Base-by-base conservation (phyloP, 495 filamentous ascomycete genomes). In the Friedmanniomyces simplex region DNA sequence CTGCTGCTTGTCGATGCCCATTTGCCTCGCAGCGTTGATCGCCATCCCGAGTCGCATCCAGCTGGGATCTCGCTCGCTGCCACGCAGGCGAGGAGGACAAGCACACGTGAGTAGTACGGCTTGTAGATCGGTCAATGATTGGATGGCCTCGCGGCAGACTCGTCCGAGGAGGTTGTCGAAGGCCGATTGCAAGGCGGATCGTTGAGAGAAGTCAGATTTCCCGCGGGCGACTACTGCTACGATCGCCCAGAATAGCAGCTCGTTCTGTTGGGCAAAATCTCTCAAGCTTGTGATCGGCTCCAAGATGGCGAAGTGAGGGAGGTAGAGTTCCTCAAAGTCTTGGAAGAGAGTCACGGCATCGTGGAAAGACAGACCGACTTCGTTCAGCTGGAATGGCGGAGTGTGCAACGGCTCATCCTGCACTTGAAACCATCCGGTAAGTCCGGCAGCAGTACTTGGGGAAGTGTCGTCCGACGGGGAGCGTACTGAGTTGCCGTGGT, bases 221-320 rank as follows among this genome's bases (percentile, higher is more conserved):
- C 55, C 42, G 16, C 54, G 54, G 32, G 28, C 21, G 20, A 51
- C 59, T 11, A 48, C 51, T n/a, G 39, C 21, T 11, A 50, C 54
- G 22, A 61, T 58, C 7, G 53, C 37, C 59, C 59, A 61, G 41
- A 61, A 61, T 10, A 61, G 59, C 25, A 55, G n/a, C 20, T 50
- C 22, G 21, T 41, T 52, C 10, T 57, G 30, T n/a, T 24, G 24
- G 21, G 50, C n/a, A 5, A 61, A 52, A 13, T 52, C 36, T 45
- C 22, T n/a, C 20, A 61, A 30, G 12, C 53, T 51, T 8, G 30
- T 53, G 34, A 61, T 51, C 6, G 59, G 53, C 46, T 61, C 54
- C n/a, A 61, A n/a, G 24, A 61, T 61, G 20, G 46, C 41, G 20
- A 57, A 50, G 43, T 61, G 59, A 2, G 46, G 47, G 22, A 50